Percentiles rank a stretch among this genome's conserved stretches.
phyloP scores from a whole-genome alignment of 768 basidiomycete genomes.

The Crepidotus variabilis region DNA sequence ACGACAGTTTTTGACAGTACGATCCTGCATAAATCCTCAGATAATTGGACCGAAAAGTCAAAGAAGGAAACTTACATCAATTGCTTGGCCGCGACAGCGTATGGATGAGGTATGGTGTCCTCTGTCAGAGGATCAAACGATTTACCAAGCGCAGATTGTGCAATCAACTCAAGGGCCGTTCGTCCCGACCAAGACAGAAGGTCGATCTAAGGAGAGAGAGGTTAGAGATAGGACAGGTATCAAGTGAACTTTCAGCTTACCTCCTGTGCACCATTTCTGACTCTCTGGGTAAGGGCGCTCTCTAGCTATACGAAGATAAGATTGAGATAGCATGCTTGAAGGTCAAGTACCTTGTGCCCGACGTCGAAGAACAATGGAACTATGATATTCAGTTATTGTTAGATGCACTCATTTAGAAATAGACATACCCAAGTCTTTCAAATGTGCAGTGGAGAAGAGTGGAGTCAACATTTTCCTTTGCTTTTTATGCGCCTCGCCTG shows the following conservation, averaged over 20 bases:
- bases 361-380: background rate
- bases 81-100: constrained; percentile 8
- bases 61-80: constrained; percentile 8
- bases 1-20: background rate
- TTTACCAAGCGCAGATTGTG: constrained; percentile 32
- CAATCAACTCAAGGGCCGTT: too few relatives aligned
- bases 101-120: constrained; percentile 11
- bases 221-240: background rate
- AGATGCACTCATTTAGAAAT: constrained; percentile 5
- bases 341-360: background rate
- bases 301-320: background rate
- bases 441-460: background rate
- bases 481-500: background rate
- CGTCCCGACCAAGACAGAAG: constrained; percentile 32
- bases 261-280: constrained; percentile 6
- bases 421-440: constrained; percentile 20
- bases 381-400: background rate
- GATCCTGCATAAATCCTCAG: background rate
- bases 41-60: too few relatives aligned
- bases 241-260: background rate
- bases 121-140: constrained; percentile 29
- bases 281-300: constrained; percentile 2
- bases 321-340: too few relatives aligned
- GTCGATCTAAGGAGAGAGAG: constrained; percentile 28
- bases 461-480: constrained; percentile 20